These are phyloP conservation scores for Millerozyma acaciae DNA, from an alignment of 805 yeast genomes.

Conservation along the genomic window DNA sequence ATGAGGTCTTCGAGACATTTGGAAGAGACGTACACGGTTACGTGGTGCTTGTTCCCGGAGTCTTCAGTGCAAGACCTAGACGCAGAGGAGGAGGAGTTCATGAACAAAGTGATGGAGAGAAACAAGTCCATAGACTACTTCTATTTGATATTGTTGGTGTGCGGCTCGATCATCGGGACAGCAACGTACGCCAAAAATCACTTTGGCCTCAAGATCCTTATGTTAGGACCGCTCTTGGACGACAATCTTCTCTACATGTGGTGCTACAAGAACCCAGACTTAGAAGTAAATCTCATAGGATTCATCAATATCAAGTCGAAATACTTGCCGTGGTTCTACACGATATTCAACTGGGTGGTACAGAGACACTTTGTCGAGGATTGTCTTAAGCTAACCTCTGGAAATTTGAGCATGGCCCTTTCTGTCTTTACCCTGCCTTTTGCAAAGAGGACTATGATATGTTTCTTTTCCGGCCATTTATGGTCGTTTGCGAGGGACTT, in stretches of 20 bases:
- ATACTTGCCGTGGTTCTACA: constrained; percentile 17
- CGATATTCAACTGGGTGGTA: constrained; percentile 8
- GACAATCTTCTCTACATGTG: constrained; percentile 25
- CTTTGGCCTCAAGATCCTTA: constrained; percentile 11
- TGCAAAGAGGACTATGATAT: constrained; percentile 13
- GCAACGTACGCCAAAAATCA: constrained; percentile 15
- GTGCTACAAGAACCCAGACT: constrained; percentile 26
- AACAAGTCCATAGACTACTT: constrained; percentile 27
- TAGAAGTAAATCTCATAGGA: constrained; percentile 19
- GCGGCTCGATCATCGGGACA: constrained; percentile 18
- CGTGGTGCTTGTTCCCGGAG: constrained; percentile 20
- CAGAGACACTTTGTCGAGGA: constrained; percentile 8
- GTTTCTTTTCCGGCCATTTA: constrained; percentile 21
- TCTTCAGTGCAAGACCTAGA: constrained; percentile 10
- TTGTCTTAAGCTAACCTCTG: constrained; percentile 8
- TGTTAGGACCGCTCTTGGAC: constrained; percentile 24
- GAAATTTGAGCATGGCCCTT: constrained; percentile 5
- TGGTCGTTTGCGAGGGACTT: constrained; percentile 33
- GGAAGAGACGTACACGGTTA: constrained; percentile 21
- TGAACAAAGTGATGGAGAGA: constrained; percentile 13
- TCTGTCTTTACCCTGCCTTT: constrained; percentile 8
- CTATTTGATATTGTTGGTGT: constrained; percentile 24
- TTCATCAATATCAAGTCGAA: constrained; percentile 17
- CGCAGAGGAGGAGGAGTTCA: constrained; percentile 12
- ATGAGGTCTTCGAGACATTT: constrained; percentile 17